Evolutionary conservation across 2,329 filamentous ascomycete species (phyloP), one percentile per base, ranked within the genome.

Genomic region (Polychaeton citri): DNA sequence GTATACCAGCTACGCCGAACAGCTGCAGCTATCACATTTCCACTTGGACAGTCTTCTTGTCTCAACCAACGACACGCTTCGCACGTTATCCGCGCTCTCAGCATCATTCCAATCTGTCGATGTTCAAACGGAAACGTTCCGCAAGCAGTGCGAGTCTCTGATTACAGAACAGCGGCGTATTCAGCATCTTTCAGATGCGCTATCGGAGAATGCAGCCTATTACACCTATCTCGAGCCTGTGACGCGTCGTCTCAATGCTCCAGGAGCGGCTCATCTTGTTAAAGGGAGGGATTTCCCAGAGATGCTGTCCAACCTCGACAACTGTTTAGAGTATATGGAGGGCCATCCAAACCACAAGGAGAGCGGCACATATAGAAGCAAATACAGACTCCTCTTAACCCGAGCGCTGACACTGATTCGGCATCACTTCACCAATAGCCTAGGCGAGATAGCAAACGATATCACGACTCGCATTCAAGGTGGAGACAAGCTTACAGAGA

Each of bases 181-280:
- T 28, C 77, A 83, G 42, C 72, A 71, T 45, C 70, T 98, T 30
- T 85, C 86, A 2, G 76, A 92, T 46, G 79, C 86, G 39, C 80
- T 98, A 38, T 80, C 83, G 18, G 81, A 83, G 17, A 92, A 95
- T 48, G 66, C 95, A n/a, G 79, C 87, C 53, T 95, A 93, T 60
- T 98, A 98, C 58, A 76, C 81, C 15, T 95, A 94, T 53, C 71
- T 98, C 5, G 90, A 98, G 44, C 86, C 80, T 32, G 86, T 88
- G 41, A 94, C 86, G 0, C 74, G 87, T 37, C 74, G 86, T 10
- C 73, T 98, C 39, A 96, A 96, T 64, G 87, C 87, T 1, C 87
- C 90, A 0, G 86, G 87, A 1, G 87, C 88, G 15, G 79, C 83
- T 33, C 85, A 80, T 38, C 69, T 94, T 37, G 87, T 95, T 12